Evolutionary conservation across 2,329 filamentous ascomycete genomes (phyloP).

Genomic region (Fusarium protoensiforme): DNA sequence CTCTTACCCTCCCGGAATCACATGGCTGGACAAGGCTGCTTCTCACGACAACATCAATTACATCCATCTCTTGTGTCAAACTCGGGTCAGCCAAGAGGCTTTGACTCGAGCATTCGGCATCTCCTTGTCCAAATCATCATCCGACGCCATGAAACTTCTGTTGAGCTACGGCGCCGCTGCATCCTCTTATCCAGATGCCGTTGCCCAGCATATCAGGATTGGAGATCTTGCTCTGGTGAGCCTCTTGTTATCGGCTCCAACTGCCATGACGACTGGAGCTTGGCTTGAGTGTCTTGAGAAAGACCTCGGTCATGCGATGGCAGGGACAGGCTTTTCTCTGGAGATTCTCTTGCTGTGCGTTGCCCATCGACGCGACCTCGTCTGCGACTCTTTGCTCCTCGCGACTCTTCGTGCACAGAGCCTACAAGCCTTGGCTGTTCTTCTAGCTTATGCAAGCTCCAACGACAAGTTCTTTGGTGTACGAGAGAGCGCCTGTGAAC

Average conservation of each 20-base stretch:
- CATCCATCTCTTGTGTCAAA: conserved; percentile 18
- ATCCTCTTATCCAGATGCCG: not conserved
- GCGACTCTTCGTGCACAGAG: not conserved
- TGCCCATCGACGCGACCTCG: not conserved
- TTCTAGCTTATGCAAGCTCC: conserved; percentile 6
- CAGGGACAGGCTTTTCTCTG: not conserved
- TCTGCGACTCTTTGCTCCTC: not conserved
- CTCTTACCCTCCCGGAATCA: not conserved
- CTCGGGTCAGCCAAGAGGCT: not conserved
- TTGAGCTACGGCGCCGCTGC: conserved; percentile 20
- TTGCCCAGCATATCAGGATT: not conserved
- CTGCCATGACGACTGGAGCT: not conserved
- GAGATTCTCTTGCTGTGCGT: not conserved
- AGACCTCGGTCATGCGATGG: not conserved
- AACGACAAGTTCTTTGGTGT: not conserved
- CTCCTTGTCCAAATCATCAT: not conserved
- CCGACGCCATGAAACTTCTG: not conserved
- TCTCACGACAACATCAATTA: conserved; percentile 10
- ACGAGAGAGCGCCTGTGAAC: not conserved
- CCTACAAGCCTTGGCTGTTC: not conserved
- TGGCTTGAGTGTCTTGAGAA: conserved; percentile 9
- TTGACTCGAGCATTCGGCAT: conserved; percentile 13
- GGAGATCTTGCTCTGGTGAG: not conserved
- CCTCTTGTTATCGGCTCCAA: conserved; percentile 5
- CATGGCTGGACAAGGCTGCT: conserved; percentile 3